phyloP scores from a whole-genome alignment of 2,329 filamentous ascomycete genomes.

The Cladosporium sp. region DNA sequence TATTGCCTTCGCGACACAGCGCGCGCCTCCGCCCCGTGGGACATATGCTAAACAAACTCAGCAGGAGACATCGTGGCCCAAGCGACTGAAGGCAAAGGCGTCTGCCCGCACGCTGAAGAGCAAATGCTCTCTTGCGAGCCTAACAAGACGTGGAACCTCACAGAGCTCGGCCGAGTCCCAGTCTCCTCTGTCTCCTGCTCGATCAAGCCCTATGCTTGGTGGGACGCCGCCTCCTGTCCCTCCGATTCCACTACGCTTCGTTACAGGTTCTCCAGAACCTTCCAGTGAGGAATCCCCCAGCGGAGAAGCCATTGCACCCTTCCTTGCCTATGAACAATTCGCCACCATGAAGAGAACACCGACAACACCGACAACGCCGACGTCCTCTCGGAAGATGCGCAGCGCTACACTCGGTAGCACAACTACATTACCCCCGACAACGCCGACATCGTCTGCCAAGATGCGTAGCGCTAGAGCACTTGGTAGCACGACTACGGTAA shows the following conservation, averaged over 20 bases:
- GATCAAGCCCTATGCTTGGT: background rate
- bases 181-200: background rate
- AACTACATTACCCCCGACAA: background rate
- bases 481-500: background rate
- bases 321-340: conserved; percentile 1
- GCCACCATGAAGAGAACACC: background rate
- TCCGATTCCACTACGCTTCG: conserved; percentile 3
- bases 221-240: conserved; percentile 4
- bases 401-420: background rate
- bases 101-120: conserved; percentile 10
- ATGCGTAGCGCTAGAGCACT: background rate
- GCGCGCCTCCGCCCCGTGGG: background rate
- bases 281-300: background rate
- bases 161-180: background rate
- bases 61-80: conserved; percentile 14
- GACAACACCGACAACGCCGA: background rate
- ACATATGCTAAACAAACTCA: background rate
- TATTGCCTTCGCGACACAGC: background rate
- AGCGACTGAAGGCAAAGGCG: conserved; percentile 7
- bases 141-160: background rate
- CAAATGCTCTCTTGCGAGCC: background rate
- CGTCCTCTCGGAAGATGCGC: background rate
- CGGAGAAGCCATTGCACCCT: background rate
- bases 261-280: background rate
- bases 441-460: background rate